Evolutionary conservation across 306 rosid genomes (phyloP).

Genomic region (Alnus rubra): DNA sequence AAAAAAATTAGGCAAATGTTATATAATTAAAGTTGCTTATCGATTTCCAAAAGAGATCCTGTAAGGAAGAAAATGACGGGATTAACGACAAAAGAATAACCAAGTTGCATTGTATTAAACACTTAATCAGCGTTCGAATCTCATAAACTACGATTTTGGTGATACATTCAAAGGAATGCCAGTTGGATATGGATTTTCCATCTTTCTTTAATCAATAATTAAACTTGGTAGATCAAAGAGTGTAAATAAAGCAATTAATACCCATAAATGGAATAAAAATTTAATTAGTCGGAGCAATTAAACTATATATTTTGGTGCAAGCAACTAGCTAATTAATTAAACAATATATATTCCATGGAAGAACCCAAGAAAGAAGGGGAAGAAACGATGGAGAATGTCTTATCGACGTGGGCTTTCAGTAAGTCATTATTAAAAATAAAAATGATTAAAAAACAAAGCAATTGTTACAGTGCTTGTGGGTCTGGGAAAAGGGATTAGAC

Average conservation of each 20-base stretch:
- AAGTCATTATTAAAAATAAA: not conserved
- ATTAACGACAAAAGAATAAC: conserved; percentile 4
- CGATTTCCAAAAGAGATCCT: not conserved
- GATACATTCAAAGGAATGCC: conserved; percentile 67
- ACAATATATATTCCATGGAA: conserved; percentile 47
- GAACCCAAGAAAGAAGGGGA: conserved; percentile 39
- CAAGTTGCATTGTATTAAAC: conserved; percentile 37
- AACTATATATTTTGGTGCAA: conserved; percentile 24
- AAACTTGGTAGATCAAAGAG: conserved; percentile 26
- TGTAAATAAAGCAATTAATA: conserved; percentile 23
- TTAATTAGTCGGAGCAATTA: conserved; percentile 15
- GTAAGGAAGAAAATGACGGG: not conserved
- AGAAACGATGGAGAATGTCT: conserved; percentile 59
- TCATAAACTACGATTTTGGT: conserved; percentile 40
- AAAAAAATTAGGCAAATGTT: not conserved
- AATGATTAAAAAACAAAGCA: not conserved
- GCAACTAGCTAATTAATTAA: not conserved
- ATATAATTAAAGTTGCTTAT: conserved; percentile 5
- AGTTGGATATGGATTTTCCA: conserved; percentile 49
- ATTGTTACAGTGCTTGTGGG: not conserved
- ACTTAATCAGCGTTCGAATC: conserved; percentile 40
- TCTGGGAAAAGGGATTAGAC: conserved; percentile 37
- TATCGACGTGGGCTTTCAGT: conserved; percentile 28
- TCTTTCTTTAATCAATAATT: conserved; percentile 22
- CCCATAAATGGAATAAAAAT: conserved; percentile 17